Evolutionary conservation across 2,329 filamentous ascomycete genomes (phyloP), one percentile per base, ranked within the genome.

Genomic region (Endoconidiophora laricicola): DNA sequence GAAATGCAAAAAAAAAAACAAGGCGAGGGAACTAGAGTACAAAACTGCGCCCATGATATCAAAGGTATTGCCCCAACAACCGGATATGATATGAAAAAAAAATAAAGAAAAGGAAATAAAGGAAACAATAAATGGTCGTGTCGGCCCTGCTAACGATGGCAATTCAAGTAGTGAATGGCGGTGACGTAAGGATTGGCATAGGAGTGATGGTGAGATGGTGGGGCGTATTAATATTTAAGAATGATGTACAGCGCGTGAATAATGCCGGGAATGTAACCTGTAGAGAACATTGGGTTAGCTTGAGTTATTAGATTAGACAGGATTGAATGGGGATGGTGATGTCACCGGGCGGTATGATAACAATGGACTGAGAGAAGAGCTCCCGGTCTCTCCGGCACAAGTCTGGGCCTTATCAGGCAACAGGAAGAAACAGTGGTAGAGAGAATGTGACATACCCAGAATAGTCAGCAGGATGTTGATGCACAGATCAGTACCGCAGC

Each of bases 191-290:
- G 29, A 33, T 33, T 33, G 12, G 29, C 29, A 33, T 33, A 9
- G 29, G 12, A 9, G 29, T 33, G 29, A 12, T 33, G 12, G 29
- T 33, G 29, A 33, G 29, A 12, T 33, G 4, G 29, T 33, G 29
- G 29, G 5, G 29, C 29, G 29, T 12, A 33, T 57, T 86, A 93
- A 65, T 87, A 90, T 69, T 90, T 91, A 60, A 91, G 73, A 59
- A 94, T 91, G 62, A 94, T 88, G 75, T 91, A 94, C 71, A 94
- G 69, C 55, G 87, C 87, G 72, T 94, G 87, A 66, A 94, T 86
- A 70, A 94, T 88, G 66, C 86, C 84, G 56, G 82, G 83, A 60
- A 88, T 74, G 63, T 73, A 73, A 62, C 69, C 69, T 71, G 48
- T 37, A 38, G 36, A 36, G 22, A 43, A 24, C 10, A 54, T 6